Conservation (phyloP, 1,139 yeast species). For the Yarrowia galli region DNA sequence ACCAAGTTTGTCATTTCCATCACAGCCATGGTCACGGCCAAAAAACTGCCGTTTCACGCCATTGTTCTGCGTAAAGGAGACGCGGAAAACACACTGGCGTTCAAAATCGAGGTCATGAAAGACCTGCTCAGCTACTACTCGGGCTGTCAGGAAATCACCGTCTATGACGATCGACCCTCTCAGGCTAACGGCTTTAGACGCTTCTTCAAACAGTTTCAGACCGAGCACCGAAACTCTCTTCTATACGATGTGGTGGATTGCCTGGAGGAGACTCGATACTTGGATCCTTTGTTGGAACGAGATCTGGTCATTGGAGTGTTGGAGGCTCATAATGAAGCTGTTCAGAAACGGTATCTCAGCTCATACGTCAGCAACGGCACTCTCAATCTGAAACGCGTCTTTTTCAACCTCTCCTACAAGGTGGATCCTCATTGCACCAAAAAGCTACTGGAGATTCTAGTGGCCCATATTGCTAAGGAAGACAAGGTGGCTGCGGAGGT, state of each 20-base stretch:
- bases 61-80: slow-evolving; percentile 51
- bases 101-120: slow-evolving; percentile 51
- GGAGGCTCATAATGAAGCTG: slow-evolving; percentile 48
- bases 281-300: slow-evolving; percentile 51
- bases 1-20: slow-evolving; percentile 48
- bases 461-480: slow-evolving; percentile 20
- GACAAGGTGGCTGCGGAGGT: slow-evolving; percentile 19
- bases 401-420: slow-evolving; percentile 46
- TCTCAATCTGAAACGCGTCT: slow-evolving; percentile 45
- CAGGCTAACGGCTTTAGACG: slow-evolving; percentile 52
- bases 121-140: slow-evolving; percentile 51
- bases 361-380: slow-evolving; percentile 41
- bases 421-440: slow-evolving; percentile 45
- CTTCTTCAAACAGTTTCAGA: slow-evolving; percentile 48
- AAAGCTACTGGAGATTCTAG: slow-evolving; percentile 41
- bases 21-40: slow-evolving; percentile 46
- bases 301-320: slow-evolving; percentile 47
- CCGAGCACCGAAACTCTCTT: slow-evolving; percentile 45
- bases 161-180: slow-evolving; percentile 56
- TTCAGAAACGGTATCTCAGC: slow-evolving; percentile 41
- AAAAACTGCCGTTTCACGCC: slow-evolving; percentile 52
- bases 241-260: slow-evolving; percentile 49
- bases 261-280: slow-evolving; percentile 45
- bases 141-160: slow-evolving; percentile 48
- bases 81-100: slow-evolving; percentile 49